Conservation (phyloP, 768 basidiomycete genomes). For the Nidula microcarpa region DNA sequence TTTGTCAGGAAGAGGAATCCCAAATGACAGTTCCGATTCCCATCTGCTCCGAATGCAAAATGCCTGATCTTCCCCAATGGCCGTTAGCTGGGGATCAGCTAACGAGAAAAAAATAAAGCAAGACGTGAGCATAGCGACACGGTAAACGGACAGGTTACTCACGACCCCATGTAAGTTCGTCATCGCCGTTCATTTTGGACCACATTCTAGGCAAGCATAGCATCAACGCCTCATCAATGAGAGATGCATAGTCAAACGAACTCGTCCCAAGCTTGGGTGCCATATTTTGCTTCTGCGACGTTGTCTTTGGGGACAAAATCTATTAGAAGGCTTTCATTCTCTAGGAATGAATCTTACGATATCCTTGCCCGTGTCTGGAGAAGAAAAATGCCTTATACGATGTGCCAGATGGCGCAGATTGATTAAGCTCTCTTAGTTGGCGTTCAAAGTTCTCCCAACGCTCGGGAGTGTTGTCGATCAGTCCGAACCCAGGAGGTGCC, state of each 20-base stretch:
- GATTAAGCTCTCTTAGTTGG: slow-evolving; percentile 45
- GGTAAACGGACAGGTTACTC: slow-evolving; percentile 19
- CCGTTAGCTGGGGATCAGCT: slow-evolving; percentile 70
- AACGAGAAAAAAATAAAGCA: neutral
- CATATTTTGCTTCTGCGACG: slow-evolving; percentile 57
- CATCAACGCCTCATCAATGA: neutral
- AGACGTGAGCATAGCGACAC: neutral
- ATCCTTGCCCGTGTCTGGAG: slow-evolving; percentile 71
- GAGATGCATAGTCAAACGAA: slow-evolving; percentile 21
- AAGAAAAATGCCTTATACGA: slow-evolving; percentile 65
- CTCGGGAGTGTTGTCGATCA: slow-evolving; percentile 43
- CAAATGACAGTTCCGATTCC: slow-evolving; percentile 38
- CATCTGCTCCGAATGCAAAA: slow-evolving; percentile 38
- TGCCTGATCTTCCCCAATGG: slow-evolving; percentile 56
- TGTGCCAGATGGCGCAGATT: slow-evolving; percentile 26
- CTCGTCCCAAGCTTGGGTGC: slow-evolving; percentile 58
- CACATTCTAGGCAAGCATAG: slow-evolving; percentile 42
- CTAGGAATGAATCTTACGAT: slow-evolving; percentile 42
- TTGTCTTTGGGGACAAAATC: slow-evolving; percentile 47
- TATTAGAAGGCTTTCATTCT: neutral
- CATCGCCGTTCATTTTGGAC: slow-evolving; percentile 63
- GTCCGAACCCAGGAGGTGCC: slow-evolving; percentile 58
- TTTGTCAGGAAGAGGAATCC: slow-evolving; percentile 50
- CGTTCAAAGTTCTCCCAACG: slow-evolving; percentile 47
- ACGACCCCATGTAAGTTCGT: slow-evolving; percentile 73